A percentile compares a stretch with the other conserved stretches of the same genome.
These are phyloP conservation scores for Angomonas ambiguus DNA, from an alignment of 208 protist genomes.

Conservation along the genomic window DNA sequence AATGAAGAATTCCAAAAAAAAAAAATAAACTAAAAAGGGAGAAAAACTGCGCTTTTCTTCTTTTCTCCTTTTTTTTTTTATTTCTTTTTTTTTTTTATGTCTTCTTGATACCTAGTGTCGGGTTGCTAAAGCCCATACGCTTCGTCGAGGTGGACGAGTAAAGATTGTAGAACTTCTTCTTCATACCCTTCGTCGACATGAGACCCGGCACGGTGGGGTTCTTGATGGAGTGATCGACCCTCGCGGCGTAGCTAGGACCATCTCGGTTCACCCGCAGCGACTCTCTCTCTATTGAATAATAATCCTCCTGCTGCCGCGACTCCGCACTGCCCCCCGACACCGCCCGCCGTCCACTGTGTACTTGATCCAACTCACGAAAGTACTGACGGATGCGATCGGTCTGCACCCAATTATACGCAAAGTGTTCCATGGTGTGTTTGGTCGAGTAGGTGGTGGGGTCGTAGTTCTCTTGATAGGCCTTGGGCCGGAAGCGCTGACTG, in stretches of 20 bases:
- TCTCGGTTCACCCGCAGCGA: conserved; percentile 58
- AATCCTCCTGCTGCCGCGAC: conserved; percentile 72
- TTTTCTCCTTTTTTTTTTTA: background rate
- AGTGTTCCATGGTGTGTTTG: conserved; percentile 88
- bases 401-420: conserved; percentile 89
- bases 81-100: conserved; percentile 30
- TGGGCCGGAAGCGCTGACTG: conserved; percentile 74
- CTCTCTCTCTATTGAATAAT: conserved; percentile 54
- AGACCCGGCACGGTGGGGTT: conserved; percentile 85
- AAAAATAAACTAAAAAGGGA: background rate
- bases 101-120: conserved; percentile 84
- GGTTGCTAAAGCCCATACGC: conserved; percentile 85
- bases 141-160: conserved; percentile 87
- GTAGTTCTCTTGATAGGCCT: conserved; percentile 88
- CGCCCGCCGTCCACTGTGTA: conserved; percentile 32
- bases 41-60: background rate
- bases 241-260: conserved; percentile 43
- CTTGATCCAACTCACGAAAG: conserved; percentile 48
- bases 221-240: conserved; percentile 72
- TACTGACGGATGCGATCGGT: conserved; percentile 84
- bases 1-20: too few relatives aligned
- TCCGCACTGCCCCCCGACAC: conserved; percentile 56
- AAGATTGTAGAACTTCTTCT: conserved; percentile 90
- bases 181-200: conserved; percentile 90
- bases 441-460: conserved; percentile 86